Percentiles rank a stretch among this genome's conserved stretches.
These are phyloP conservation scores for Neurospora sp. DNA, from an alignment of 495 filamentous ascomycete species.

Conservation along the genomic window DNA sequence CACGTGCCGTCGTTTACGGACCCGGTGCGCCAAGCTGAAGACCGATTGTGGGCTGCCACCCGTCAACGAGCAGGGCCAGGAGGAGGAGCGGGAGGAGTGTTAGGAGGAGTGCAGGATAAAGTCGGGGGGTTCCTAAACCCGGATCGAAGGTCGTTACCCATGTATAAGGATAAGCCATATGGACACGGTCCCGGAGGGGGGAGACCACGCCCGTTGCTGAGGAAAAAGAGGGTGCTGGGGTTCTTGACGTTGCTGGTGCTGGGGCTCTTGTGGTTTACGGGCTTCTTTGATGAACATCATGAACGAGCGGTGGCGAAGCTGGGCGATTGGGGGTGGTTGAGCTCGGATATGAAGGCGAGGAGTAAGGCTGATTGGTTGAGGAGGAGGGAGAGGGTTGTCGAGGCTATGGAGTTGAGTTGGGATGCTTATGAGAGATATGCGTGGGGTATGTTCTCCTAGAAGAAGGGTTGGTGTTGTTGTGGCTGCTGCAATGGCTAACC, in stretches of 20 bases:
- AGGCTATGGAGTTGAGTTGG: conserved; percentile 84
- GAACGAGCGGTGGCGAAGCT: conserved; percentile 18
- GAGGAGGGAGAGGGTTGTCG: conserved; percentile 75
- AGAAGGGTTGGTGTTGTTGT: not conserved
- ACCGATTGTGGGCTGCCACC: conserved; percentile 50
- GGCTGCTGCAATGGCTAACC: not conserved
- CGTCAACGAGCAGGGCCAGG: conserved; percentile 18
- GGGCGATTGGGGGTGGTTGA: conserved; percentile 36
- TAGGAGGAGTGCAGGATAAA: conserved; percentile 35
- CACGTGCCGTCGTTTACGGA: conserved; percentile 63
- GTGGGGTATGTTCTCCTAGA: conserved; percentile 61
- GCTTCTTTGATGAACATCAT: conserved; percentile 35
- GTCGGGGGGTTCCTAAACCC: conserved; percentile 35
- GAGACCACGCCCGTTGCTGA: conserved; percentile 30
- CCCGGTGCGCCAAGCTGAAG: conserved; percentile 58
- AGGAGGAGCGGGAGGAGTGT: conserved; percentile 26
- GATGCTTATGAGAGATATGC: conserved; percentile 86
- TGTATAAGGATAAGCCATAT: conserved; percentile 99
- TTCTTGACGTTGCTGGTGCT: conserved; percentile 41
- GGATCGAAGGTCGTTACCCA: conserved; percentile 58
- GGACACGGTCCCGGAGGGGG: conserved; percentile 45
- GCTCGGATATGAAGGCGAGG: conserved; percentile 19
- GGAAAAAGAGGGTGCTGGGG: conserved; percentile 44
- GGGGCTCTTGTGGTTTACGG: conserved; percentile 47
- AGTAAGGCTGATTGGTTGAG: conserved; percentile 56